Conservation (phyloP, 257 asterid species). For the Misopates orontium region DNA sequence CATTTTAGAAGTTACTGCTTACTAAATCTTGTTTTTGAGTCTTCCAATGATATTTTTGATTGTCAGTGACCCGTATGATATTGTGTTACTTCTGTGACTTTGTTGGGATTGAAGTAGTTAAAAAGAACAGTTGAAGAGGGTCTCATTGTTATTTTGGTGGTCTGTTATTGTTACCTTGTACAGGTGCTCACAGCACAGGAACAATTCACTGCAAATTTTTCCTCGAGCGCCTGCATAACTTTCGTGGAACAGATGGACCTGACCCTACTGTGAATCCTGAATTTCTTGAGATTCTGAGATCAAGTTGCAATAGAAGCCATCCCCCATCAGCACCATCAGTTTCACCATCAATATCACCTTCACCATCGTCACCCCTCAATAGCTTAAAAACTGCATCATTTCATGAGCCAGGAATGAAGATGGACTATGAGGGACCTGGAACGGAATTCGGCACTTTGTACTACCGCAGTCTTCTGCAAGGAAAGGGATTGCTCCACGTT, state of each 20-base stretch:
- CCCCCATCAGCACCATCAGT: conserved; percentile 29
- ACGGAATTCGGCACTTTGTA: conserved; percentile 56
- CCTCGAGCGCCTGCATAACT: conserved; percentile 49
- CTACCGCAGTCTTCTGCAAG: conserved; percentile 66
- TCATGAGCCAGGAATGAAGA: conserved; percentile 45
- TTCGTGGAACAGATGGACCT: conserved; percentile 40
- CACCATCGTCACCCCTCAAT: conserved; percentile 27
- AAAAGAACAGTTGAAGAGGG: neutral
- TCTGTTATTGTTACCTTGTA: neutral
- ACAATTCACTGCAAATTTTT: conserved; percentile 68
- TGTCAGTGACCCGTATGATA: neutral
- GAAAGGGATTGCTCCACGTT: conserved; percentile 56
- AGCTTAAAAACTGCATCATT: conserved; percentile 12
- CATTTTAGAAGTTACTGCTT: no score
- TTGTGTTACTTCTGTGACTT: neutral
- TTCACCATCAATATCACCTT: conserved; percentile 36
- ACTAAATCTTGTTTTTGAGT: no score
- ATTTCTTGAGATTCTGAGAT: conserved; percentile 48
- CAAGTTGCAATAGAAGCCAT: conserved; percentile 46
- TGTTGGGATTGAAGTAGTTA: neutral
- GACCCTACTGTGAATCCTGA: conserved; percentile 63
- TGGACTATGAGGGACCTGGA: conserved; percentile 79
- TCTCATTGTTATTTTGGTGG: neutral
- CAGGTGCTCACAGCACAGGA: conserved; percentile 88
- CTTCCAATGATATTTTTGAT: neutral